Conservation (phyloP, 148 eudicot genomes). For the Polygonum maritimum region DNA sequence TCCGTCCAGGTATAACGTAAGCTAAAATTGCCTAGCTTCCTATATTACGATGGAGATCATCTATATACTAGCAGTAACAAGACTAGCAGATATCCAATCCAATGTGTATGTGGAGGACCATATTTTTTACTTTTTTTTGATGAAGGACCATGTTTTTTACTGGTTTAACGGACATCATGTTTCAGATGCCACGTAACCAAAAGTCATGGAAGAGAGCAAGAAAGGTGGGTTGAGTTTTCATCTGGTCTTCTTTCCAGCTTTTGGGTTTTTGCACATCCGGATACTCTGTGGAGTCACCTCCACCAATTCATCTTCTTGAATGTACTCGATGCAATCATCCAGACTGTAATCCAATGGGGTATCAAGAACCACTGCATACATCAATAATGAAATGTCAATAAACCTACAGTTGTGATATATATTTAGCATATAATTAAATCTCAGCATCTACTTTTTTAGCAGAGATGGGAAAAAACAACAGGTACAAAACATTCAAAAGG, state of each 20-base stretch:
- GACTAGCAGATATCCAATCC: background rate
- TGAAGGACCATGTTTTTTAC: background rate
- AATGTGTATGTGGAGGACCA: background rate
- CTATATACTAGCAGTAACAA: background rate
- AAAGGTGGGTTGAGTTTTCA: conserved; percentile 10
- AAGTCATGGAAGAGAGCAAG: background rate
- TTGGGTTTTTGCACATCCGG: conserved; percentile 93
- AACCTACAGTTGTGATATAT: background rate
- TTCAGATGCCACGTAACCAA: background rate
- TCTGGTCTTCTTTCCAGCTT: conserved; percentile 49
- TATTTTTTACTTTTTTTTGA: background rate
- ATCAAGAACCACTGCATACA: conserved; percentile 71
- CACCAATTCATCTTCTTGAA: conserved; percentile 96
- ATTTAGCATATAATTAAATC: background rate
- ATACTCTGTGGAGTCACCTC: conserved; percentile 85
- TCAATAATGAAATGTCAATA: background rate
- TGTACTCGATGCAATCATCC: conserved; percentile 98
- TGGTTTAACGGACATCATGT: background rate
- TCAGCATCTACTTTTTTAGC: background rate
- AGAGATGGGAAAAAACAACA: background rate
- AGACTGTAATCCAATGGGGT: conserved; percentile 80
- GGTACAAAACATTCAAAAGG: background rate
- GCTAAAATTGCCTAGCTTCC: background rate
- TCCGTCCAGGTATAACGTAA: too few species aligned
- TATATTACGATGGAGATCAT: conserved; percentile 5